Conservation (phyloP, 2,329 filamentous ascomycete species). For the Fonsecaea erecta region DNA sequence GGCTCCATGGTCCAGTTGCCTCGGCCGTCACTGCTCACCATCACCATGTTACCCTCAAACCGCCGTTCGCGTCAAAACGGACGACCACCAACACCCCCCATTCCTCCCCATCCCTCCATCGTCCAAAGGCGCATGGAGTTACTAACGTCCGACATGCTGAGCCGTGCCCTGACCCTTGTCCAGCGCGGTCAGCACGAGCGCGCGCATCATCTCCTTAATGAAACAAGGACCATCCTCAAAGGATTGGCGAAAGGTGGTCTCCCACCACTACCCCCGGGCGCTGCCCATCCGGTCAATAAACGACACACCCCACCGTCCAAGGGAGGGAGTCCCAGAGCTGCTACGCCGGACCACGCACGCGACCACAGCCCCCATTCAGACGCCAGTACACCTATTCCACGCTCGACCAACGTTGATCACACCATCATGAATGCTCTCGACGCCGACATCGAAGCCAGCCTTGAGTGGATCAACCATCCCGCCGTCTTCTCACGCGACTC, state of each 20-base stretch:
- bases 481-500: conserved; percentile 93
- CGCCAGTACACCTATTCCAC: conserved; percentile 50
- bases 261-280: conserved; percentile 77
- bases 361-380: conserved; percentile 45
- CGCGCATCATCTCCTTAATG: conserved; percentile 86
- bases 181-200: conserved; percentile 91
- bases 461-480: conserved; percentile 98
- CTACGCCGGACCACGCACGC: conserved; percentile 45
- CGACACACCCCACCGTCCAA: conserved; percentile 47
- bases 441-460: conserved; percentile 81
- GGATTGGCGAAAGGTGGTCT: conserved; percentile 93
- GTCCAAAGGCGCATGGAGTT: conserved; percentile 98
- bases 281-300: conserved; percentile 49
- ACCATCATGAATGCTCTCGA: conserved; percentile 84
- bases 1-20: conserved; percentile 84
- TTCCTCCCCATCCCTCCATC: conserved; percentile 91
- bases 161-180: conserved; percentile 85
- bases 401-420: conserved; percentile 72
- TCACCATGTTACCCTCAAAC: conserved; percentile 82
- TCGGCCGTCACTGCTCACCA: conserved; percentile 86
- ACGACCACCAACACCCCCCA: conserved; percentile 70
- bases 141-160: conserved; percentile 96
- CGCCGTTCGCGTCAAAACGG: conserved; percentile 64
- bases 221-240: conserved; percentile 93
- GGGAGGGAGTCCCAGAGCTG: conserved; percentile 42